Conservation (phyloP, 139 green algal species). For the Eudorina sp. region DNA sequence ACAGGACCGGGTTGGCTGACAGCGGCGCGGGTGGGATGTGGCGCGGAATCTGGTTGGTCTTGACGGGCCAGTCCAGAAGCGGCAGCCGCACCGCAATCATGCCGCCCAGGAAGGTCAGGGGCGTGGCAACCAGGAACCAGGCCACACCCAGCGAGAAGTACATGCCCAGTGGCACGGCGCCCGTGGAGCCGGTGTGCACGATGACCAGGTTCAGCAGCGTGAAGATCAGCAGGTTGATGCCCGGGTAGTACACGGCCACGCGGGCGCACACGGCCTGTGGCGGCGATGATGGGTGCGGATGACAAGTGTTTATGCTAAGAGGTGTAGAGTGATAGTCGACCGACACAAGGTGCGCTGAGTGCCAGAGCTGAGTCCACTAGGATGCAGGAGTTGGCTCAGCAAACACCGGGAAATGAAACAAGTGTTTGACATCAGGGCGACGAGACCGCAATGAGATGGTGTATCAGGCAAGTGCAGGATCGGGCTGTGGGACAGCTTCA, state of each 20-base stretch:
- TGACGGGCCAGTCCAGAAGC: constrained; percentile 81
- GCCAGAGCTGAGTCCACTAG: too few species aligned
- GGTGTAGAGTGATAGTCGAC: too few species aligned
- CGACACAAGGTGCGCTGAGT: too few species aligned
- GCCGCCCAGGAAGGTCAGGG: constrained; percentile 79
- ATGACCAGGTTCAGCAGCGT: constrained; percentile 90
- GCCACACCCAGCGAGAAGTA: constrained; percentile 92
- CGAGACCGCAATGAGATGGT: too few species aligned
- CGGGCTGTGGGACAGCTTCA: too few species aligned
- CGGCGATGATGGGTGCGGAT: too few species aligned
- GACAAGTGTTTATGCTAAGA: too few species aligned
- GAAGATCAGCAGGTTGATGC: constrained; percentile 85
- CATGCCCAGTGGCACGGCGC: constrained; percentile 88
- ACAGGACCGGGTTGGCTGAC: constrained; percentile 81
- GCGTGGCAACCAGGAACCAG: constrained; percentile 93
- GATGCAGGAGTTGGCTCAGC: too few species aligned
- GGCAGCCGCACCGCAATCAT: constrained; percentile 70
- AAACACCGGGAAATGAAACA: too few species aligned
- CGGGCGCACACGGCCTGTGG: constrained; percentile 56
- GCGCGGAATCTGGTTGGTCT: constrained; percentile 97
- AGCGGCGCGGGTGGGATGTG: constrained; percentile 88
- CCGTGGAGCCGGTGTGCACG: constrained; percentile 80
- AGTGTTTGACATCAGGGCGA: too few species aligned
- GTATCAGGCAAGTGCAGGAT: too few species aligned
- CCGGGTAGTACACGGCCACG: constrained; percentile 88